Evolutionary conservation across 257 asterid genomes (phyloP).

Genomic region (Przewalskia tangutica): DNA sequence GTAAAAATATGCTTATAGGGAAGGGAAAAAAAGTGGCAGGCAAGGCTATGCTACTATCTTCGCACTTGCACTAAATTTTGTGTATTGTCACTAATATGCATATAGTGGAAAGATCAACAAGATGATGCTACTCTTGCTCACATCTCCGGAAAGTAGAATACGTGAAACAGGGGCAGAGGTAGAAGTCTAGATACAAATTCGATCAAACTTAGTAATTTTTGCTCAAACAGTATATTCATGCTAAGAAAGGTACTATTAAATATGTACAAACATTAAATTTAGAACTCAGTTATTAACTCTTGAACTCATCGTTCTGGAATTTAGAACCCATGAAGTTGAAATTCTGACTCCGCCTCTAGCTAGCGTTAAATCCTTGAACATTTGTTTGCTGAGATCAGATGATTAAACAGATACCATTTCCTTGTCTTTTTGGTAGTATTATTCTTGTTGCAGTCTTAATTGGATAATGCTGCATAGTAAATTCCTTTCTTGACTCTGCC

Average conservation of each 20-base stretch:
- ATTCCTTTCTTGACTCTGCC: slow-evolving; percentile 60
- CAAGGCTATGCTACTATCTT: not conserved
- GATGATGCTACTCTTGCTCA: not conserved
- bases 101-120: not conserved
- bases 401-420: not conserved
- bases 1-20: too few species aligned
- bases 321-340: not conserved
- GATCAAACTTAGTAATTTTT: too few species aligned
- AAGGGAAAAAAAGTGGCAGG: too few species aligned
- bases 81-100: not conserved
- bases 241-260: not conserved
- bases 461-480: slow-evolving; percentile 56
- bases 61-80: not conserved
- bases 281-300: not conserved
- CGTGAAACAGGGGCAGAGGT: too few species aligned
- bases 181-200: too few species aligned
- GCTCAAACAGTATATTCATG: not conserved
- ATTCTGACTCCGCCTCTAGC: not conserved
- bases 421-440: not conserved
- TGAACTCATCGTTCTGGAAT: not conserved
- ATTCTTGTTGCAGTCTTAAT: slow-evolving; percentile 22
- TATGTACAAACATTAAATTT: not conserved
- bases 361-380: not conserved
- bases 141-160: not conserved
- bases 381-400: not conserved